Evolutionary conservation across 179 eudicot genomes (phyloP).

Genomic region (Gypsophila paniculata): DNA sequence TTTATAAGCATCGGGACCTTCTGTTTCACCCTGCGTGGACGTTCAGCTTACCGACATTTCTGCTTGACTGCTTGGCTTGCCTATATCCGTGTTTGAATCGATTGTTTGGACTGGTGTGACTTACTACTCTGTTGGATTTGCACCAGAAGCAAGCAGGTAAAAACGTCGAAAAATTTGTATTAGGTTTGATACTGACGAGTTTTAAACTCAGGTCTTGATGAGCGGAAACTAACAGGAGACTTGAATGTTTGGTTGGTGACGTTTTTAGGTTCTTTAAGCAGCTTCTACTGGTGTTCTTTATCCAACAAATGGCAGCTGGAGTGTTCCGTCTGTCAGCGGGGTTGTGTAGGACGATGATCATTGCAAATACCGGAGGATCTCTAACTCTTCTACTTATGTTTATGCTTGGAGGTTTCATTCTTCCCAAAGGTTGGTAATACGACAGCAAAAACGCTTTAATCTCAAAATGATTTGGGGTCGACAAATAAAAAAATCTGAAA

Average conservation of each 20-base stretch:
- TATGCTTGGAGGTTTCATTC: conserved; percentile 91
- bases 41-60: conserved; percentile 69
- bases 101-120: conserved; percentile 65
- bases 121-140: conserved; percentile 85
- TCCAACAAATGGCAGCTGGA: conserved; percentile 97
- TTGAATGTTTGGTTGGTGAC: not conserved
- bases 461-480: not conserved
- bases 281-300: conserved; percentile 56
- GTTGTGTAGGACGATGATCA: conserved; percentile 76
- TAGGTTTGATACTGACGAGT: too few relatives aligned
- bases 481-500: too few relatives aligned
- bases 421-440: conserved; percentile 59
- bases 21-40: conserved; percentile 87
- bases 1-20: conserved; percentile 90
- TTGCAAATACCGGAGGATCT: conserved; percentile 84
- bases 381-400: conserved; percentile 63
- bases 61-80: conserved; percentile 78
- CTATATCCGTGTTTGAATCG: conserved; percentile 68
- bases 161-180: not conserved
- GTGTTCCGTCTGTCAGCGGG: conserved; percentile 77
- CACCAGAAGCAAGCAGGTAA: conserved; percentile 85
- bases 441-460: not conserved
- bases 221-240: not conserved
- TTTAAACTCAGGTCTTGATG: too few relatives aligned
- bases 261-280: conserved; percentile 79